Evolutionary conservation across 352 stramenopile species (phyloP), one percentile per base, ranked within the genome.

Genomic region (Pythium guiyangense): DNA sequence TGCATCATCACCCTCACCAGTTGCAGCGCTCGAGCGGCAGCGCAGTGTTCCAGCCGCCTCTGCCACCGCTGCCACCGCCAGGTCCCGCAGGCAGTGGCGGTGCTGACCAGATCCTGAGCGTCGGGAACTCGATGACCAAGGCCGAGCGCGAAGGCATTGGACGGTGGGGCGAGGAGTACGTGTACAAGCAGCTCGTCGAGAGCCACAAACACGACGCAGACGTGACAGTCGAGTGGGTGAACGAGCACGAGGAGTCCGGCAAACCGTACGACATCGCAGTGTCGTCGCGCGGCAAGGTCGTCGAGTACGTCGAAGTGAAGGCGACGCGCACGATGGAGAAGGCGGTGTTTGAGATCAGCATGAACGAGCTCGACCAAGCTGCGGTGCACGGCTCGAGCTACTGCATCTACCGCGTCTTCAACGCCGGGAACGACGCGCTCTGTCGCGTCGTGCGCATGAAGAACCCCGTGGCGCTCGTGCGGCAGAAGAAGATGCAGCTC

Each of bases 291-390:
- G 77, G 71, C 26, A 72, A 67, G 31, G 64, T 88, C 37, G 67
- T 85, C 50, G 83, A 95, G 68, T 95, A 88, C 62, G 73, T 93
- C 31, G 85, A 95, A 59, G 85, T 95, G 45, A 95, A 95, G 53
- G 81, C 80, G 39, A 95, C 85, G 43, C 81, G 84, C 34, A 95
- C 84, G 22, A 91, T 89, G 75, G 85, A 95, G 63, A 95, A 95
- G 58, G 70, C 71, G 26, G 69, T 89, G 55, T 95, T 95, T 48
- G 85, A 95, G 77, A 95, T 95, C 65, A 92, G 81, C 54, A 88
- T 92, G 77, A 92, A 95, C 65, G 85, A 94, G 57, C 63, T 95
- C 59, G 83, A 95, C 63, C 77, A 90, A 52, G 85, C 85, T 17
- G 70, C 70, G 18, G 71, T 84, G 6, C 81, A 89, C 62, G 85